Evolutionary conservation across 805 yeast genomes (phyloP).

Genomic region (Blastobotrys terrestris): DNA sequence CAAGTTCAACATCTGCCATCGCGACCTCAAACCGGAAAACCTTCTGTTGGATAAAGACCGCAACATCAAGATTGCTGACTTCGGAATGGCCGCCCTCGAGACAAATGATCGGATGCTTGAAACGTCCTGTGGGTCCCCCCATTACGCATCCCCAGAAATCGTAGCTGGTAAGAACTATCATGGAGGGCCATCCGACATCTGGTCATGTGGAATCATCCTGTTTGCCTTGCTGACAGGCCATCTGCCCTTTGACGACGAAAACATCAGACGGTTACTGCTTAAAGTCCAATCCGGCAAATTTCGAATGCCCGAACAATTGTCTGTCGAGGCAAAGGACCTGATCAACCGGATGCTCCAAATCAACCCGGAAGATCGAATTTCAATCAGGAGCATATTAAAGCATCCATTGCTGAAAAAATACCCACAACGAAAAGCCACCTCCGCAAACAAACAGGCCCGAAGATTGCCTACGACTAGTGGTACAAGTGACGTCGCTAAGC

Average conservation of each 20-base stretch:
- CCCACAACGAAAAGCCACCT: slow-evolving; percentile 16
- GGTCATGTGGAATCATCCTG: slow-evolving; percentile 96
- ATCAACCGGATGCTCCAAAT: slow-evolving; percentile 75
- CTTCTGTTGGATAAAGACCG: slow-evolving; percentile 71
- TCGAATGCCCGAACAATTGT: slow-evolving; percentile 72
- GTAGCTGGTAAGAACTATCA: slow-evolving; percentile 93
- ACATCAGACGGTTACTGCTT: slow-evolving; percentile 74
- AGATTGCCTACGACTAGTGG: slow-evolving; percentile 17
- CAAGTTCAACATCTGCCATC: slow-evolving; percentile 79
- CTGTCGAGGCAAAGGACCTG: slow-evolving; percentile 81
- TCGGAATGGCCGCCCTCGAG: slow-evolving; percentile 98
- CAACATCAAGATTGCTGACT: slow-evolving; percentile 94
- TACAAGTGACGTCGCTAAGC: slow-evolving; percentile 26
- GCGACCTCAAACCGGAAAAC: slow-evolving; percentile 82
- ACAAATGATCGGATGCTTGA: slow-evolving; percentile 74
- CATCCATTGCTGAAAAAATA: slow-evolving; percentile 84
- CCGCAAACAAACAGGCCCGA: background rate
- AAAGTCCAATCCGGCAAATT: slow-evolving; percentile 90
- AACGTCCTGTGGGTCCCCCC: slow-evolving; percentile 97
- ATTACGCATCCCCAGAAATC: slow-evolving; percentile 96
- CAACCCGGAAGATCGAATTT: slow-evolving; percentile 73
- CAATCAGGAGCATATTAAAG: slow-evolving; percentile 63
- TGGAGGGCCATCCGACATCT: slow-evolving; percentile 94
- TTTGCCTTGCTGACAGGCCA: slow-evolving; percentile 93
- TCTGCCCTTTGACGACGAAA: slow-evolving; percentile 94